Conservation (phyloP, 1,284 basidiomycete genomes). For the Chalciporus sp. region DNA sequence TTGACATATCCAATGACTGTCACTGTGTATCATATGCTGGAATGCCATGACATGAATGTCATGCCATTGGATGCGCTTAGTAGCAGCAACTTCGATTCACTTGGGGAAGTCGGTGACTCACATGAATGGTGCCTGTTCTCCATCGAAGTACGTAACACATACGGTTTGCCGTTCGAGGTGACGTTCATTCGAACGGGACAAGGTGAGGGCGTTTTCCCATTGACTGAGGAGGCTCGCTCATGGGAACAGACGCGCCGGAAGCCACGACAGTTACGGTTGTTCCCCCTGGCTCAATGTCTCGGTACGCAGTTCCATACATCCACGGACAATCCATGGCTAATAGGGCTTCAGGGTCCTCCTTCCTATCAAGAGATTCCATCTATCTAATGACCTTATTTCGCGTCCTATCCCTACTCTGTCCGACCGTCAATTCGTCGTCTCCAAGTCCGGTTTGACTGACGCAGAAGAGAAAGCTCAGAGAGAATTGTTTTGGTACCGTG, state of each 20-base stretch:
- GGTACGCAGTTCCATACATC: slow-evolving; percentile 46
- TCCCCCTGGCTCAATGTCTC: slow-evolving; percentile 81
- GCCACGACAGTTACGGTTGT: slow-evolving; percentile 62
- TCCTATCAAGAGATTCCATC: slow-evolving; percentile 70
- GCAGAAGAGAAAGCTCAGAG: slow-evolving; percentile 64
- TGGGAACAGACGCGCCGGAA: slow-evolving; percentile 40
- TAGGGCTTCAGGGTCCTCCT: slow-evolving; percentile 64
- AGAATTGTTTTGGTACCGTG: slow-evolving; percentile 93
- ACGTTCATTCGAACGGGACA: slow-evolving; percentile 68
- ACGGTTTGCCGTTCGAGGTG: slow-evolving; percentile 87
- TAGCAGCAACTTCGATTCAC: slow-evolving; percentile 23
- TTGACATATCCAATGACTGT: slow-evolving; percentile 84
- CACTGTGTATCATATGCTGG: slow-evolving; percentile 92
- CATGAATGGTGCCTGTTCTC: slow-evolving; percentile 82
- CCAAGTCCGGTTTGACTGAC: slow-evolving; percentile 65
- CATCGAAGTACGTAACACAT: slow-evolving; percentile 87
- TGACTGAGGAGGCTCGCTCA: slow-evolving; percentile 4
- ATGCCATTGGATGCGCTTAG: slow-evolving; percentile 56
- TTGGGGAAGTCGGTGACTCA: slow-evolving; percentile 49
- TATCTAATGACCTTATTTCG: slow-evolving; percentile 60
- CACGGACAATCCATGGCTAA: slow-evolving; percentile 8
- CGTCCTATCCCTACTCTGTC: slow-evolving; percentile 82
- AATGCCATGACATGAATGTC: slow-evolving; percentile 81
- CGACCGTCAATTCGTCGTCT: slow-evolving; percentile 90
- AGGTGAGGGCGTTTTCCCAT: slow-evolving; percentile 41